These are phyloP conservation scores for Chloranthus sessilifolius DNA, from an alignment of 164 flowering plant species.

Conservation along the genomic window DNA sequence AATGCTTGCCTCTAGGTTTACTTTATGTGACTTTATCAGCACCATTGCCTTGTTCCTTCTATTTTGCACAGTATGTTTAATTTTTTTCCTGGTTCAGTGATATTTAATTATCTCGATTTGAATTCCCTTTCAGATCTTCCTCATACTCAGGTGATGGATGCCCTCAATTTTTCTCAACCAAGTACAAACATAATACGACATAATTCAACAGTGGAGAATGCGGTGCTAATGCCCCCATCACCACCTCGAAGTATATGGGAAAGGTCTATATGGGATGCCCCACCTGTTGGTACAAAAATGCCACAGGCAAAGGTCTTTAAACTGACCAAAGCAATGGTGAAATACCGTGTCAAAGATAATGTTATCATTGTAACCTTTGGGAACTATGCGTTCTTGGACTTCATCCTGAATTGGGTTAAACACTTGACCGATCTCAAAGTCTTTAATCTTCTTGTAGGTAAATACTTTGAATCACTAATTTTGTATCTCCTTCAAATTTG, in stretches of 20 bases:
- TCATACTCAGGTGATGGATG: constrained; percentile 17
- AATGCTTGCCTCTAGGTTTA: neutral
- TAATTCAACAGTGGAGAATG: neutral
- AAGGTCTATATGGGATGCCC: constrained; percentile 71
- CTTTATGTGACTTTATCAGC: neutral
- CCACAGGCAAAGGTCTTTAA: constrained; percentile 57
- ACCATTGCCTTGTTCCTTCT: neutral
- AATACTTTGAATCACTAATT: constrained; percentile 15
- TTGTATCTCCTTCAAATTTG: neutral
- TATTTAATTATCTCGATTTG: neutral
- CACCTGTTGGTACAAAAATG: constrained; percentile 57
- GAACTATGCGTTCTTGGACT: constrained; percentile 96
- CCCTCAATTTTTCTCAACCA: constrained; percentile 23
- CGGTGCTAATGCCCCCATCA: constrained; percentile 10
- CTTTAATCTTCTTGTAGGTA: constrained; percentile 89
- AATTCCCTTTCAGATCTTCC: constrained; percentile 21
- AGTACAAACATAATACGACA: neutral
- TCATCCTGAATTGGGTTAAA: constrained; percentile 88
- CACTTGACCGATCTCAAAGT: constrained; percentile 79
- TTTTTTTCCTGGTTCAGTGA: neutral
- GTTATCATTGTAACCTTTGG: constrained; percentile 88
- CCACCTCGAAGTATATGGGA: constrained; percentile 9
- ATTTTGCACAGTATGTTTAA: neutral
- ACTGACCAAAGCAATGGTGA: constrained; percentile 64
- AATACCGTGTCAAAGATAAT: constrained; percentile 63